These are phyloP conservation scores for Ogataea trehalophila DNA, from an alignment of 805 yeast species.

Conservation along the genomic window DNA sequence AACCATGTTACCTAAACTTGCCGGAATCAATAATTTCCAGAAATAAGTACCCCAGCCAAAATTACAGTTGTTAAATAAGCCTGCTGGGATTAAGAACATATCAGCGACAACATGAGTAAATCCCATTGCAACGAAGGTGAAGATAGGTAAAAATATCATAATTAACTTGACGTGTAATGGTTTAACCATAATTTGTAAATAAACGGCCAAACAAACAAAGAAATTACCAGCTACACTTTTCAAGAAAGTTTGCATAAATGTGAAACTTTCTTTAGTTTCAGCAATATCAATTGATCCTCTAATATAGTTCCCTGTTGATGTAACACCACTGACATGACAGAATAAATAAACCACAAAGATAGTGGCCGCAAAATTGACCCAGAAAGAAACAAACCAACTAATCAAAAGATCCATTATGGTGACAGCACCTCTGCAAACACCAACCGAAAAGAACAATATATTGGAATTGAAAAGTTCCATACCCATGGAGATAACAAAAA, in stretches of 20 bases:
- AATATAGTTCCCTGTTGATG: constrained; percentile 36
- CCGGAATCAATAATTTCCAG: constrained; percentile 73
- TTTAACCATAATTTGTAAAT: constrained; percentile 71
- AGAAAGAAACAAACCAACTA: constrained; percentile 64
- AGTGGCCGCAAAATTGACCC: constrained; percentile 60
- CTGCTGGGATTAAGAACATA: constrained; percentile 65
- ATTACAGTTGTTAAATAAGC: constrained; percentile 61
- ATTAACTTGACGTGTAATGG: constrained; percentile 73
- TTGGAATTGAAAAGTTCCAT: constrained; percentile 74
- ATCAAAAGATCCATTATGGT: constrained; percentile 55
- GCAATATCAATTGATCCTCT: constrained; percentile 46
- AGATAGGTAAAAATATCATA: constrained; percentile 61
- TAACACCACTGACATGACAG: constrained; percentile 50
- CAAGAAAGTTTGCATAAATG: constrained; percentile 62
- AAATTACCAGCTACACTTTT: constrained; percentile 75
- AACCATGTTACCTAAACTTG: constrained; percentile 66
- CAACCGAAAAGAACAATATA: constrained; percentile 66
- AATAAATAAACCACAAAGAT: constrained; percentile 63
- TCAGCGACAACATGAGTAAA: constrained; percentile 82
- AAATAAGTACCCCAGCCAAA: constrained; percentile 58
- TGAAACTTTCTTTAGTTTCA: constrained; percentile 35
- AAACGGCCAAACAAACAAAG: constrained; percentile 69
- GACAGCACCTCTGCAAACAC: constrained; percentile 65
- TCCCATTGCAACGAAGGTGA: constrained; percentile 74
- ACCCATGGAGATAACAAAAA: constrained; percentile 72